Evolutionary conservation across 495 filamentous ascomycete genomes (phyloP), one percentile per base, ranked within the genome.

Genomic region (Glonium stellatum): DNA sequence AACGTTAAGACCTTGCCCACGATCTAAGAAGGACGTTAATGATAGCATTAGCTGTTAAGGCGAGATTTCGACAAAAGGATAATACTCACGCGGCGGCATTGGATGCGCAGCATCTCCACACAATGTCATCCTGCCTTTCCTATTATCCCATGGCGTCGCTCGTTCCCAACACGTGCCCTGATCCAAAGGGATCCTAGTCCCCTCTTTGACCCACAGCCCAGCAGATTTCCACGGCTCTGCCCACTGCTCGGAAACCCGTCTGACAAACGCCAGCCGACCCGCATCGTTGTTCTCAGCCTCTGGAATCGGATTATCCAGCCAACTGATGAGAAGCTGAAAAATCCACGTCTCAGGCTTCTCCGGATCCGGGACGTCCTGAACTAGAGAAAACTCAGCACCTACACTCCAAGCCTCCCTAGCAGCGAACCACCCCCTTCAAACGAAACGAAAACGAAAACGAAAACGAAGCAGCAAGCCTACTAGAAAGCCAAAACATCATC

Each of bases 311-410:
- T 44, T 9, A 36, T 59, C 9, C 23, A 37, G 48, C 65, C 63
- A 65, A 12, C 49, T 53, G 12, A 59, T 25, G 35, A 65, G 27
- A 27, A 61, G 15, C 44, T 68, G 65, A 41, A 74, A 80, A 6
- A 59, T 61, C 78, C 78, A 81, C 5, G 66, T 75, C 48, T 75
- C 74, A 8, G 80, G 77, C 6, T 70, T 61, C 22, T 71, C 68
- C 9, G 67, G 61, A 31, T 78, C 73, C 8, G 62, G 57, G 0
- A 67, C 73, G 50, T 80, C 73, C 35, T 76, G 75, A 22, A 80
- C 63, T 58, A n/a, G 11, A 6, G 23, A 46, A n/a, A 9, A 31
- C 31, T 37, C 34, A 37, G n/a, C 48, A 15, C n/a, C 1, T 8
- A 8, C n/a, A n/a, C n/a, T n/a, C n/a, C n/a, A n/a, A n/a, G n/a